Percentiles rank a stretch among this genome's conserved stretches.
These are phyloP conservation scores for Aspergillus sp. DNA, from an alignment of 2,329 filamentous ascomycete genomes.

Conservation along the genomic window DNA sequence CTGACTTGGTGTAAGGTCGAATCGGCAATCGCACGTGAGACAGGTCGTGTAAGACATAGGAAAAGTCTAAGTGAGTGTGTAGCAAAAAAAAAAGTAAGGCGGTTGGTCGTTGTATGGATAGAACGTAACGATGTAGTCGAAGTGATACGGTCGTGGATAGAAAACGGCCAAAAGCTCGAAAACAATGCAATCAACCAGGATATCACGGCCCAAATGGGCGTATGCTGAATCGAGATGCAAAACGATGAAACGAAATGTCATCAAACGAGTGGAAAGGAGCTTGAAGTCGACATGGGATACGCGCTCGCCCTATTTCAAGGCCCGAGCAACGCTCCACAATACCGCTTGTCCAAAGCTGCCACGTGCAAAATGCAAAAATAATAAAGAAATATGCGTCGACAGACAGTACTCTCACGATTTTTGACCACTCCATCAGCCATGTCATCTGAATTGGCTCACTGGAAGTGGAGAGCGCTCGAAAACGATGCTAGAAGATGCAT, in stretches of 20 bases:
- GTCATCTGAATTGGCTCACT: not conserved
- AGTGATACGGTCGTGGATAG: no score
- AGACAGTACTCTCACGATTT: not conserved
- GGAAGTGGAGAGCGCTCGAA: constrained; percentile 10
- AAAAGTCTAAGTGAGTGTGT: constrained; percentile 4
- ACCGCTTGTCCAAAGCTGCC: no score
- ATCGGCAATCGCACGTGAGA: constrained; percentile 4
- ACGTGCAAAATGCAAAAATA: constrained; percentile 3
- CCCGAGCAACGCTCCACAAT: not conserved
- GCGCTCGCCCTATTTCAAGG: not conserved
- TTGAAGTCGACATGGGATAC: not conserved
- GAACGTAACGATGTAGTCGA: no score
- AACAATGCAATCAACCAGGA: no score
- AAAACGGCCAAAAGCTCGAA: constrained; percentile 14
- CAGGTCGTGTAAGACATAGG: constrained; percentile 10
- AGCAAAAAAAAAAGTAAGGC: no score
- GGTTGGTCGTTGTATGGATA: no score
- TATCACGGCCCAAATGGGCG: not conserved
- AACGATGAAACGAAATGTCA: constrained; percentile 6
- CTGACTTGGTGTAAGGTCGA: constrained; percentile 2
- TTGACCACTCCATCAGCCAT: constrained; percentile 1
- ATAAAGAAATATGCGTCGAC: not conserved
- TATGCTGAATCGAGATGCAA: not conserved
- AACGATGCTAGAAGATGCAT: constrained; percentile 8
- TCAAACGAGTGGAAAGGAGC: constrained; percentile 13